Base-by-base conservation (phyloP, 2,329 filamentous ascomycete species). In the Aspergillus sp. region DNA sequence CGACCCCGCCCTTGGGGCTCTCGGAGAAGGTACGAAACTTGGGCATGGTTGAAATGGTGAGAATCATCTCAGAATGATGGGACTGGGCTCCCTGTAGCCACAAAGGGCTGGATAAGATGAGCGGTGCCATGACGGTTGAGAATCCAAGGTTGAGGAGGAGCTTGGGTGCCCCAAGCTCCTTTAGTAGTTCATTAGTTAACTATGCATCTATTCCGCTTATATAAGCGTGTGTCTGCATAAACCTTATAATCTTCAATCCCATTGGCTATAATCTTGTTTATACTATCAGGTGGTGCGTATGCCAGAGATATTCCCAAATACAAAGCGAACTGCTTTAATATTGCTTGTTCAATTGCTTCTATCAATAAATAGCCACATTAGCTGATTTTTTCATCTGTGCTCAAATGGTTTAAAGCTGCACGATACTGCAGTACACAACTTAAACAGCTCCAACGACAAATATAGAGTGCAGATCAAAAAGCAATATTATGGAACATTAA, bases 1-100 rank as follows among this genome's bases (percentile, higher is more conserved):
- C 64, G 52, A 68, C 72, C 70, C 72, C 72, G 58, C 64, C 68
- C 54, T 70, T 73, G 67, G 70, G 70, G 70, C 61, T 66, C 54
- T 59, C 57, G 41, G 62, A 51, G 61, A 45, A 11, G 55, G 55
- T 52, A 46, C 47, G 19, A 39, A 39, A 9, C 21, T 47, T 45
- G 48, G 31, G 56, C 25, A 57, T 59, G 25, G 41, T 35, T 44
- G 47, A 48, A 39, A 45, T 53, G 19, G 52, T 52, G 19, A 21
- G 31, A 56, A 40, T 35, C 45, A 62, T 61, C 14, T 43, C 51
- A 52, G 17, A 19, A 52, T 33, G 31, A 55, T 27, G 15, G 25
- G 41, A 9, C 27, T 17, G 27, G 50, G 15, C 14, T 50, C 33
- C 45, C 46, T 61, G 55, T 50, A 63, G 62, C 65, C 64, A 45